Evolutionary conservation across 306 rosid genomes (phyloP), one percentile per base, ranked within the genome.

Genomic region (Vigna unguiculata): DNA sequence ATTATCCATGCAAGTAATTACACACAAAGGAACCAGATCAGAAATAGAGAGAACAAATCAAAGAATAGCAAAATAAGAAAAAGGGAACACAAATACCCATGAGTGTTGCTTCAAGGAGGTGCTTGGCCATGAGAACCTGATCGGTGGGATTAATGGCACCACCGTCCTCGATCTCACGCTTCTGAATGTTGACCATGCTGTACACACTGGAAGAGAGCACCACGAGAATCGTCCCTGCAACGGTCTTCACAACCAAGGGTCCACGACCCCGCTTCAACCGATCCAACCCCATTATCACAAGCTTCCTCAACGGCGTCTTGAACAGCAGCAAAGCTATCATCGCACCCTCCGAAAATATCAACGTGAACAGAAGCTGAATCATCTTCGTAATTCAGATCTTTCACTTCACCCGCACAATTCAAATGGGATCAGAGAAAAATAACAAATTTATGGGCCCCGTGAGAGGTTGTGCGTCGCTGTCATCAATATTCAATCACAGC

Each of bases 51-150:
- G 1, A 41, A 47, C 12, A 16, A 48, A 12, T 19, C 17, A 48
- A 32, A n/a, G 34, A 4, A 17, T 64, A 34, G 6, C 12, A 24
- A 20, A 2, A 20, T 1, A 69, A 24, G 4, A 32, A 22, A 28
- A 25, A 1, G 3, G 22, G 48, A 14, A 65, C 4, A 7, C 6
- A 25, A 36, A 57, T 85, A 95, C 99, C 99, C 97, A 92, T 85
- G 17, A 92, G 93, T 47, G 99, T 95, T 60, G 93, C 88, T 84
- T 95, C 97, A 12, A 95, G 97, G 61, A 90, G 90, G 58, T 87
- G 93, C 54, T 85, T 88, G 71, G 88, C 90, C 97, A 95, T 81
- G 68, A 95, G 98, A 83, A 95, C 86, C 90, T 95, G 98, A 95
- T 95, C 96, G 84, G 99, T 95, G 28, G 96, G 97, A 75, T 84